phyloP scores from a whole-genome alignment of 805 yeast species.

The Suhomyces sp. region DNA sequence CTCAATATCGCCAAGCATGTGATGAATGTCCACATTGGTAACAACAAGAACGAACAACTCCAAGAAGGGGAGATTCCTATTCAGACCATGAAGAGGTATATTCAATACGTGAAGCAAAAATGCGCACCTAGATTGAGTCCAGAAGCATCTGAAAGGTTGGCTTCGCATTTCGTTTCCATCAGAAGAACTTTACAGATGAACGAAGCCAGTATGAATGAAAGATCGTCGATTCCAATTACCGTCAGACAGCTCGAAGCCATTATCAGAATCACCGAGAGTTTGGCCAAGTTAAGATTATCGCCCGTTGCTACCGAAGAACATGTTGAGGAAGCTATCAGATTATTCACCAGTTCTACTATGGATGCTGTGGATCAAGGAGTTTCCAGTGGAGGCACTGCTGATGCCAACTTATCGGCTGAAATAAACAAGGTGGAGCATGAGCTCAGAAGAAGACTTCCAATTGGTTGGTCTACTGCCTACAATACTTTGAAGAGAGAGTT shows the following conservation, averaged over 20 bases:
- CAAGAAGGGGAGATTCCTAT: slow-evolving; percentile 84
- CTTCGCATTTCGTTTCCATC: slow-evolving; percentile 89
- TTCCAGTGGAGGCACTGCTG: slow-evolving; percentile 39
- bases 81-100: slow-evolving; percentile 86
- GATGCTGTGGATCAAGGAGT: slow-evolving; percentile 80
- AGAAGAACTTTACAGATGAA: slow-evolving; percentile 77
- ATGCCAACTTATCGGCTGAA: slow-evolving; percentile 63
- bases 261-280: slow-evolving; percentile 88
- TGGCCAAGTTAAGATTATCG: slow-evolving; percentile 80
- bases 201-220: slow-evolving; percentile 78
- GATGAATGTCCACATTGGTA: slow-evolving; percentile 89
- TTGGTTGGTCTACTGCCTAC: slow-evolving; percentile 94
- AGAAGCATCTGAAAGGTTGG: slow-evolving; percentile 84
- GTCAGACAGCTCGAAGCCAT: slow-evolving; percentile 97
- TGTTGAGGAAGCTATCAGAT: slow-evolving; percentile 91
- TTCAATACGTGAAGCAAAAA: slow-evolving; percentile 82
- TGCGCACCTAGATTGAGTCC: slow-evolving; percentile 92
- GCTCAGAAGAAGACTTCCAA: slow-evolving; percentile 84
- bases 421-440: slow-evolving; percentile 79
- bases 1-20: slow-evolving; percentile 91
- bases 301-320: slow-evolving; percentile 86
- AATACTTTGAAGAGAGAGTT: slow-evolving; percentile 80
- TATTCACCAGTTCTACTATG: slow-evolving; percentile 96
- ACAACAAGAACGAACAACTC: slow-evolving; percentile 43
- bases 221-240: slow-evolving; percentile 96